Evolutionary conservation across 257 asterid genomes (phyloP), one percentile per base, ranked within the genome.

Genomic region (Misopates orontium): DNA sequence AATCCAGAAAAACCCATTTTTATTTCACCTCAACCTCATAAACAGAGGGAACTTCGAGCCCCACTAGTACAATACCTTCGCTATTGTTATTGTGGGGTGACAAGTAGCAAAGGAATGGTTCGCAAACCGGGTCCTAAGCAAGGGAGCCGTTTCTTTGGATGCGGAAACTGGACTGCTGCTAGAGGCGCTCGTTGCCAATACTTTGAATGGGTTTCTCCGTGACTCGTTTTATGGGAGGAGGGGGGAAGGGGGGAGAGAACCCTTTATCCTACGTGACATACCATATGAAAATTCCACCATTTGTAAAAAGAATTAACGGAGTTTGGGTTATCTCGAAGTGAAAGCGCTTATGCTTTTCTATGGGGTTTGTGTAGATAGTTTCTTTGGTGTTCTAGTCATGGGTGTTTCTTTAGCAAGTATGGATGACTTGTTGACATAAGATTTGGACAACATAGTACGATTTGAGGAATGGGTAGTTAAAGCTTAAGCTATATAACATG

Each of bases 171-270:
- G 97, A 85, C 91, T 68, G 82, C 87, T 70, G 82, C 84, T 31
- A 82, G 88, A 70, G 97, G 97, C 45, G 90, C 94, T 63, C 93
- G 87, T 64, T 90, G 95, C 87, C 86, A 82, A 40, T 90, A 77
- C 80, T 90, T 90, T 23, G 85, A 87, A 74, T 87, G 91, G 94
- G 87, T 82, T 51, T 77, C 84, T 49, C 63, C 79, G 31, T 86
- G 74, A 82, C 56, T 14, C 19, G 13, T n/a, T 24, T 28, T 2
- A n/a, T n/a, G n/a, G 36, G 6, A 6, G 36, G 36, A 28, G 36
- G 36, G 36, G 36, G 36, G 6, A 2, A 6, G 24, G 56, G 80
- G 67, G 42, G 44, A 25, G 22, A 60, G 40, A 48, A 60, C 31
- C 39, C 47, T 66, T 64, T 40, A 60, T 75, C 60, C 54, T 55